Evolutionary conservation across 2,329 filamentous ascomycete genomes (phyloP).

Genomic region (Nemania bipapillata): DNA sequence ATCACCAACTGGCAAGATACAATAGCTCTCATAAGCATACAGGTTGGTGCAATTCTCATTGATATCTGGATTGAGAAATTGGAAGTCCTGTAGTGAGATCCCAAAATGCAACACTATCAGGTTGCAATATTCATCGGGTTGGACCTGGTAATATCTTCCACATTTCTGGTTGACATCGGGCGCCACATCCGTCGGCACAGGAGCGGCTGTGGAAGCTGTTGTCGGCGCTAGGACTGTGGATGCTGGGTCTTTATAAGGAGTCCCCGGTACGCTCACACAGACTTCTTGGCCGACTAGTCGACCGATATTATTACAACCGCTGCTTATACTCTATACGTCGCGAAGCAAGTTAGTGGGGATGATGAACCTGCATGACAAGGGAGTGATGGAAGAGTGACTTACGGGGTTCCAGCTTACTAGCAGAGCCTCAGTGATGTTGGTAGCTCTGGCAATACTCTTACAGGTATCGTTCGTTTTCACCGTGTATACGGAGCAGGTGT

Average conservation of each 20-base stretch:
- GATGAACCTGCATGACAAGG: neutral
- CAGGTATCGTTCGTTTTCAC: slow-evolving; percentile 11
- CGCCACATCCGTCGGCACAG: neutral
- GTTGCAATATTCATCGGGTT: slow-evolving; percentile 12
- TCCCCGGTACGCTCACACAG: neutral
- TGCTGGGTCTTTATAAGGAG: neutral
- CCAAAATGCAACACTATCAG: neutral
- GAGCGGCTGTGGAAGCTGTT: neutral
- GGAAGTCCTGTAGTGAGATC: slow-evolving; percentile 10
- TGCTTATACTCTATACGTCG: neutral
- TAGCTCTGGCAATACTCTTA: neutral
- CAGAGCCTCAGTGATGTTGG: neutral
- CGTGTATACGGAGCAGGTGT: neutral
- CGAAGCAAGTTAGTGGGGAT: neutral
- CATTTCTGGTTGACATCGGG: neutral
- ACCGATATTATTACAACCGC: neutral
- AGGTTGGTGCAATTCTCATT: slow-evolving; percentile 21
- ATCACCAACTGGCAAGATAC: neutral
- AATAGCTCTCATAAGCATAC: slow-evolving; percentile 22
- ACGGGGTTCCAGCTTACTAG: slow-evolving; percentile 16
- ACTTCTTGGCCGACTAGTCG: neutral
- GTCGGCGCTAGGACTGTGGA: neutral
- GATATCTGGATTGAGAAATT: slow-evolving; percentile 11
- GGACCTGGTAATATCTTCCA: neutral
- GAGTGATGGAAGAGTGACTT: neutral